These are phyloP conservation scores for Acaromyces ingoldii DNA, from an alignment of 1,284 basidiomycete species.

Conservation along the genomic window DNA sequence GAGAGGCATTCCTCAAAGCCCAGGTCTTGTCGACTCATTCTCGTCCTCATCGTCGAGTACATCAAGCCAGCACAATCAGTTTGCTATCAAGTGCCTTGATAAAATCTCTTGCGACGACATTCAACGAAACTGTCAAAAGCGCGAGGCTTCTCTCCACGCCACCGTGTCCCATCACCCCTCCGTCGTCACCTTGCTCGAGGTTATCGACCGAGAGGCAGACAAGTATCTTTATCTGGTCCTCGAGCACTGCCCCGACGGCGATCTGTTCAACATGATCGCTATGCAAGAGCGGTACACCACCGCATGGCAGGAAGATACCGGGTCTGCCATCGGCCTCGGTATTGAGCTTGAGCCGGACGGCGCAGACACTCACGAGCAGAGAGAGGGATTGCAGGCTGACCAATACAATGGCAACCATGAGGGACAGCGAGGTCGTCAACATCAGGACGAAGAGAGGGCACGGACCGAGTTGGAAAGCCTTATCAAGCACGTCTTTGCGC, in stretches of 20 bases:
- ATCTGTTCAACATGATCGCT: conserved; percentile 75
- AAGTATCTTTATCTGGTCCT: conserved; percentile 61
- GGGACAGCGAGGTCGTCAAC: too few relatives aligned
- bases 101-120: conserved; percentile 62
- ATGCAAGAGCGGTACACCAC: conserved; percentile 64
- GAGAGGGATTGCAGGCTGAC: too few relatives aligned
- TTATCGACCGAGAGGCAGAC: conserved; percentile 63
- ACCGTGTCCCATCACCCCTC: conserved; percentile 69
- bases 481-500: conserved; percentile 45
- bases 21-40: conserved; percentile 21
- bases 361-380: too few relatives aligned
- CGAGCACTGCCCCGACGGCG: conserved; percentile 74
- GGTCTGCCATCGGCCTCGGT: conserved; percentile 10
- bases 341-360: background rate
- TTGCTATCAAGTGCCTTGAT: conserved; percentile 80
- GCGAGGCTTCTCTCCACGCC: conserved; percentile 63
- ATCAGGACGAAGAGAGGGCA: too few relatives aligned
- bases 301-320: background rate
- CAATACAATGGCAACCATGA: too few relatives aligned
- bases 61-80: conserved; percentile 50
- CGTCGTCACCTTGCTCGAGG: conserved; percentile 81
- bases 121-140: conserved; percentile 72
- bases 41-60: conserved; percentile 3
- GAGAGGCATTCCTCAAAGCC: conserved; percentile 27
- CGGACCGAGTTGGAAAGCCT: conserved; percentile 34